Evolutionary conservation across 345 rosid genomes (phyloP), one percentile per base, ranked within the genome.

Genomic region (Gossypium australe): DNA sequence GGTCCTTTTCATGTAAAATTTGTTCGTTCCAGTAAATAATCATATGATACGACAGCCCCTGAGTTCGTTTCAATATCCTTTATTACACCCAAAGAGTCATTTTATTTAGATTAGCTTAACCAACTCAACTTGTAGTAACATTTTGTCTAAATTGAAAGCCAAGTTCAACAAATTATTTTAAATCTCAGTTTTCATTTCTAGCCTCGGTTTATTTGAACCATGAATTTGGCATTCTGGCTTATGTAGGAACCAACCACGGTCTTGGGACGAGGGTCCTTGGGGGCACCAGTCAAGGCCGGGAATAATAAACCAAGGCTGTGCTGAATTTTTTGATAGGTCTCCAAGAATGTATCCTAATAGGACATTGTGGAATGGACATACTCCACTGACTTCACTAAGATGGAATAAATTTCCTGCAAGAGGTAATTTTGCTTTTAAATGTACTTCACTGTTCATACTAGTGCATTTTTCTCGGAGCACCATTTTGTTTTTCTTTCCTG

Each of bases 241-340:
- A 63, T 80, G 77, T 69, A 87, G 93, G 79, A 52, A 69, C 62
- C 77, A 72, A 51, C 44, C 75, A 7, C 63, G 68, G 71, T 73
- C 75, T 44, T 22, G 45, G 41, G 61, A 58, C 75, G 64, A 73
- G 67, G 84, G 79, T 80, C 70, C 74, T 76, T 69, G 73, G 73
- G 18, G 12, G 29, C 75, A 60, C 18, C 63, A 7, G 8, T 67
- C 80, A 2, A 67, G 76, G 20, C 84, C 48, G 70, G 64, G 62
- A 51, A 63, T 72, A 38, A 60, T 74, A 17, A 82, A 52, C 86
- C 82, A 75, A 55, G 84, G 86, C 25, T 84, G 84, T 61, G 88
- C 94, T 68, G 97, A 91, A 67, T 95, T 95, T 71, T 86, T 86
- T 71, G 79, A 92, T 73, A 88, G 89, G 83, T 77, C 91, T 44